Evolutionary conservation across 192 early-diverging fungal genomes (phyloP).

Genomic region (Backusella tuberculispora): DNA sequence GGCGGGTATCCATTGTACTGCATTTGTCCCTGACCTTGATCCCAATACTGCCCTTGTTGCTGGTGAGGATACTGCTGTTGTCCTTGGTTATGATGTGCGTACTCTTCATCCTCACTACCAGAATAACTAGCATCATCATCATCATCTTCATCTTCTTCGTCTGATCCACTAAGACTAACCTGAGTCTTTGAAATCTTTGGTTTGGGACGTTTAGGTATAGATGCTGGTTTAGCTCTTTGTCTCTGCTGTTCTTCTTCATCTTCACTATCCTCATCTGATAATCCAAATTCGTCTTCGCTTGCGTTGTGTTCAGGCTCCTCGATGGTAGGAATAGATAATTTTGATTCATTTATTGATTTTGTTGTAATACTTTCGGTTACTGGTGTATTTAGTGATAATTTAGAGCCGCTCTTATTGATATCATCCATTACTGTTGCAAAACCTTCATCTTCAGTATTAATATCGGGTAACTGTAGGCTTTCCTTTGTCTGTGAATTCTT

Average conservation of each 20-base stretch:
- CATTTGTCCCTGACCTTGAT: neutral
- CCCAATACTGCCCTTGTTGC: conserved; percentile 21
- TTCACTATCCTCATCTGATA: conserved; percentile 26
- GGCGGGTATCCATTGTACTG: conserved; percentile 13
- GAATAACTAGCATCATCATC: conserved; percentile 7
- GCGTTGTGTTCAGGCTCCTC: neutral
- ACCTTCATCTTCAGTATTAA: conserved; percentile 17
- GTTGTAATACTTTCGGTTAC: neutral
- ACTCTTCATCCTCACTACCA: conserved; percentile 7
- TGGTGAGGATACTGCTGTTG: conserved; percentile 16
- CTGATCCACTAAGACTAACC: conserved; percentile 27
- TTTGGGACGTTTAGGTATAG: neutral
- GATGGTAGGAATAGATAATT: neutral
- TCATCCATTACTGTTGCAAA: conserved; percentile 15
- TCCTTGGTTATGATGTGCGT: neutral
- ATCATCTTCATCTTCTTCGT: conserved; percentile 18
- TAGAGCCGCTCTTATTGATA: neutral
- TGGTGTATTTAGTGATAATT: neutral
- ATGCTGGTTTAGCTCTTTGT: neutral
- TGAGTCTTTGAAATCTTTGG: conserved; percentile 23
- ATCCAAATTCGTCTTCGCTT: neutral
- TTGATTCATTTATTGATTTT: neutral
- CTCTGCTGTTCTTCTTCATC: conserved; percentile 12
- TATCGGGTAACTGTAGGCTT: conserved; percentile 6
- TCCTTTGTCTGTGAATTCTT: conserved; percentile 6